Evolutionary conservation across 345 rosid species (phyloP).

Genomic region (Streptanthus diversifolius): DNA sequence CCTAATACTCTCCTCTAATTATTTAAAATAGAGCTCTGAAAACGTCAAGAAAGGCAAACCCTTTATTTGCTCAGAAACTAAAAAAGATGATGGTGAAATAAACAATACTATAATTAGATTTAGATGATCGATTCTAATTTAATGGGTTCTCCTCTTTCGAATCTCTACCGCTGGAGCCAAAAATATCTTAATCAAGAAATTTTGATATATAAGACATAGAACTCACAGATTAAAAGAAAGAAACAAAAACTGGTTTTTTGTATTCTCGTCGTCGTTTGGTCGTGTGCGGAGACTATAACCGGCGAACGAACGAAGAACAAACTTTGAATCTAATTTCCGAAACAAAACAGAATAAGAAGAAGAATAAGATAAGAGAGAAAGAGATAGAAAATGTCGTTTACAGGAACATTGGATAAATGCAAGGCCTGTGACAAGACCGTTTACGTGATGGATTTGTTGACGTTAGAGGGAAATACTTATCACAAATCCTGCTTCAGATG

Average conservation of each 20-base stretch:
- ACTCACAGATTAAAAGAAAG: constrained; percentile 1
- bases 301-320: constrained; percentile 11
- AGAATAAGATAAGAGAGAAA: neutral
- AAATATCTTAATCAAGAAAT: neutral
- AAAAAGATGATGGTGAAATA: neutral
- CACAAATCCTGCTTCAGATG: constrained; percentile 90
- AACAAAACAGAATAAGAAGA: neutral
- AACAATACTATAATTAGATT: constrained; percentile 18
- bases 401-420: constrained; percentile 98
- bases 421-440: constrained; percentile 95
- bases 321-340: neutral
- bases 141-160: constrained; percentile 21
- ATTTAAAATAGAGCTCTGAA: constrained; percentile 10
- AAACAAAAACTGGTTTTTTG: constrained; percentile 5
- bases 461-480: constrained; percentile 83
- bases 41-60: constrained; percentile 1
- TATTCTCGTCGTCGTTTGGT: constrained; percentile 23
- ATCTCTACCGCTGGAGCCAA: constrained; percentile 30
- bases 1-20: neutral
- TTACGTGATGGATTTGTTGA: constrained; percentile 76
- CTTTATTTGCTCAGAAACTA: neutral
- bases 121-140: neutral
- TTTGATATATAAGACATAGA: constrained; percentile 12
- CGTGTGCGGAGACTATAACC: constrained; percentile 15
- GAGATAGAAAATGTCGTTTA: constrained; percentile 56